A percentile compares a stretch with the other conserved stretches of the same genome.
Evolutionary conservation across 2,329 filamentous ascomycete species (phyloP).

Genomic region (Penicillium glabrum): DNA sequence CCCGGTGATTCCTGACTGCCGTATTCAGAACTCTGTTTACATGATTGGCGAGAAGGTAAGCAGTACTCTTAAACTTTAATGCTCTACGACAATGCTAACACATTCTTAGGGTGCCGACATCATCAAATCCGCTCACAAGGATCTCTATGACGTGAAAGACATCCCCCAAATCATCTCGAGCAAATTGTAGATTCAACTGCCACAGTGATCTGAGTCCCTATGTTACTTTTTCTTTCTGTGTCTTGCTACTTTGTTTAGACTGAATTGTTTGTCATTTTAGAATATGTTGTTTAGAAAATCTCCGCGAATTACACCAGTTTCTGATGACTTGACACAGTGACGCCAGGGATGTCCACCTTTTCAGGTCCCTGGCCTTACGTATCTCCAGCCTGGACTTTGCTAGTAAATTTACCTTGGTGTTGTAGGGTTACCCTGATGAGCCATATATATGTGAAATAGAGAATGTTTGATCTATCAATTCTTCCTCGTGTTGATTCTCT

Average conservation of each 20-base stretch:
- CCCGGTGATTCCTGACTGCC: conserved; percentile 56
- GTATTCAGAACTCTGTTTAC: conserved; percentile 62
- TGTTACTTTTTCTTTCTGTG: neutral
- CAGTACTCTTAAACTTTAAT: too few relatives aligned
- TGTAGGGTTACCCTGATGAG: too few relatives aligned
- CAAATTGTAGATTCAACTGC: conserved; percentile 6
- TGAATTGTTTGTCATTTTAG: neutral
- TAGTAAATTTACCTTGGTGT: too few relatives aligned
- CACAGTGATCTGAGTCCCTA: neutral
- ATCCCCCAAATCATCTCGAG: conserved; percentile 21
- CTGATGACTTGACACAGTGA: too few relatives aligned
- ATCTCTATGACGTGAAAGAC: conserved; percentile 24
- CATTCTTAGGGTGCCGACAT: conserved; percentile 27
- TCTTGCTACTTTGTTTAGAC: neutral
- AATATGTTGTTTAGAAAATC: neutral
- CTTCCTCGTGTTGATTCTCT: too few relatives aligned
- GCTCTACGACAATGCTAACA: neutral
- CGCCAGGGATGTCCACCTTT: too few relatives aligned
- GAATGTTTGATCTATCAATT: too few relatives aligned
- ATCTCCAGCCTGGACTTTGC: too few relatives aligned
- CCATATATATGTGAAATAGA: too few relatives aligned
- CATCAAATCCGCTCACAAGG: conserved; percentile 26
- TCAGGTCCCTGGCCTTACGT: too few relatives aligned
- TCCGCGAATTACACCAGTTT: neutral
- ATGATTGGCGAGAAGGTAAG: conserved; percentile 55